Evolutionary conservation across 2,329 filamentous ascomycete genomes (phyloP).

Genomic region (Orbilia ellipsospora): DNA sequence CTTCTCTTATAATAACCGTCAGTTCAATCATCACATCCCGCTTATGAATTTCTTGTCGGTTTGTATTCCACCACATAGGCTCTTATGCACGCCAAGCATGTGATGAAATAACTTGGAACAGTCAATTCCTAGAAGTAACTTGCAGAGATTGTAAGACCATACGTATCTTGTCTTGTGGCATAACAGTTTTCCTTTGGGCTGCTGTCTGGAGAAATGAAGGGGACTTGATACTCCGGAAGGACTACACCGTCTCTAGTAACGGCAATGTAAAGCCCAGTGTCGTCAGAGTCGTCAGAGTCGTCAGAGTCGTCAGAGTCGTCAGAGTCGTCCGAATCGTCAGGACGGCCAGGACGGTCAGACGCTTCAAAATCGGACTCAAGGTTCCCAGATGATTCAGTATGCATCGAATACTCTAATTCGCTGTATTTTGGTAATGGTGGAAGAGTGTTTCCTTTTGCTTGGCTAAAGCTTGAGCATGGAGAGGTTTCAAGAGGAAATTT

Average conservation of each 20-base stretch:
- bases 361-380: conserved; percentile 1
- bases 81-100: neutral
- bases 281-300: neutral
- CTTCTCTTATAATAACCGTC: neutral
- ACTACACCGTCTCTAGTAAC: conserved; percentile 7
- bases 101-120: neutral
- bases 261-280: conserved; percentile 2
- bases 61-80: conserved; percentile 4
- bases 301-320: conserved; percentile 7
- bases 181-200: neutral
- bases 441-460: conserved; percentile 4
- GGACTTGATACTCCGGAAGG: conserved; percentile 11
- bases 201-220: neutral
- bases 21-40: neutral
- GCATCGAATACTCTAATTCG: neutral
- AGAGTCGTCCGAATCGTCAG: neutral
- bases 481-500: conserved; percentile 14
- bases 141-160: neutral
- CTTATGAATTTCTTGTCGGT: neutral
- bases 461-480: conserved; percentile 1
- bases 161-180: conserved; percentile 2
- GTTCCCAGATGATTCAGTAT: conserved; percentile 10
- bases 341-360: neutral
- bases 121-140: conserved; percentile 4
- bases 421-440: neutral